Evolutionary conservation across 129 eudicot genomes (phyloP).

Genomic region (Oenanthe sinensis): DNA sequence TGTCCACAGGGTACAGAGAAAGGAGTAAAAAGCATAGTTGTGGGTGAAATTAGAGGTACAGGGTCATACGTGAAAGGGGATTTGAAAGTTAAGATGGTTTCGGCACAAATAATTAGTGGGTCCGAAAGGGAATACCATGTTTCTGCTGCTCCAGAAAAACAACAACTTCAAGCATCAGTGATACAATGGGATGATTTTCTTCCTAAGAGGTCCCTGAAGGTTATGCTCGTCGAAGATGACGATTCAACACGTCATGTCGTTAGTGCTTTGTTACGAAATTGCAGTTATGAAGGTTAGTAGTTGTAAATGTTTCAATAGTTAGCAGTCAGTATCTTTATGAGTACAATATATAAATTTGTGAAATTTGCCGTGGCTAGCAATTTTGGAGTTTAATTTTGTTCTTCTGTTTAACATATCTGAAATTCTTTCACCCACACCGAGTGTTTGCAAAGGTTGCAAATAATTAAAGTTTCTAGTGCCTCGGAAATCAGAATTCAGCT

Average conservation of each 20-base stretch:
- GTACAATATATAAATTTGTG: background rate
- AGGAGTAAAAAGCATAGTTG: slow-evolving; percentile 5
- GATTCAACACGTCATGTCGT: slow-evolving; percentile 23
- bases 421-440: background rate
- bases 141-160: slow-evolving; percentile 6
- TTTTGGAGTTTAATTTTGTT: background rate
- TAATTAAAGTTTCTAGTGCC: background rate
- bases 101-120: background rate
- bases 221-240: slow-evolving; percentile 20
- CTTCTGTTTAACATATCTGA: background rate
- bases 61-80: background rate
- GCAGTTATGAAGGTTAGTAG: slow-evolving; percentile 24
- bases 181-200: slow-evolving; percentile 15
- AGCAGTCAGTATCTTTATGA: background rate
- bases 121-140: background rate
- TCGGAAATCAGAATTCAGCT: background rate
- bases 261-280: slow-evolving; percentile 22
- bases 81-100: background rate
- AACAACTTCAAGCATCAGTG: slow-evolving; percentile 5
- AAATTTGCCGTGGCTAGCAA: background rate
- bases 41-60: background rate
- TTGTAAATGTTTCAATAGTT: background rate
- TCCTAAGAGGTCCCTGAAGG: slow-evolving; percentile 12
- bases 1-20: background rate
- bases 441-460: background rate